These are phyloP conservation scores for Ustilaginoidea virens DNA, from an alignment of 2,329 filamentous ascomycete species.

Conservation along the genomic window DNA sequence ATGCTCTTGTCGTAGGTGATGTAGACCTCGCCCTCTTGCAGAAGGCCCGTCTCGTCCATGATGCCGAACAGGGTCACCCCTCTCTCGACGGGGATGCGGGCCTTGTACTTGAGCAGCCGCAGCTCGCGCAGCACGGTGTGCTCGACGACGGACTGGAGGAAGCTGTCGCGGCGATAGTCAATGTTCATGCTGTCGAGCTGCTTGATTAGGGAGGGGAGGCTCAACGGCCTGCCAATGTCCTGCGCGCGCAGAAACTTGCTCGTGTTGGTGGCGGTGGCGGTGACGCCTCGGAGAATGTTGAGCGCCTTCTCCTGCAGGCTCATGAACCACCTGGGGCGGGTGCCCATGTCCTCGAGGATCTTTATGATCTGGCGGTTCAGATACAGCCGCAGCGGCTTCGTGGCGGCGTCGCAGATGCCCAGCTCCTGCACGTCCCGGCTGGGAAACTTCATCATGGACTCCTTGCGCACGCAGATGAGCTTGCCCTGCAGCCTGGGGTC, in stretches of 20 bases:
- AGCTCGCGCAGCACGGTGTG: conserved; percentile 55
- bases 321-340: conserved; percentile 43
- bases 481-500: conserved; percentile 45
- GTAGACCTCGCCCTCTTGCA: conserved; percentile 54
- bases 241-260: conserved; percentile 49
- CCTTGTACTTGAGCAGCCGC: conserved; percentile 61
- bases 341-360: conserved; percentile 61
- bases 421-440: conserved; percentile 38
- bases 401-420: conserved; percentile 57
- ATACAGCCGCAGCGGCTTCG: conserved; percentile 50
- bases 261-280: conserved; percentile 42
- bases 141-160: conserved; percentile 57
- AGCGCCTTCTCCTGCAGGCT: conserved; percentile 49
- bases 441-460: conserved; percentile 69
- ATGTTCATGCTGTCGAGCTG: conserved; percentile 41
- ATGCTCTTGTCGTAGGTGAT: conserved; percentile 42
- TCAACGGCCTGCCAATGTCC: conserved; percentile 42
- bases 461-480: conserved; percentile 42
- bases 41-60: conserved; percentile 62
- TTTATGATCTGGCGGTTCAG: conserved; percentile 76
- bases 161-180: conserved; percentile 51
- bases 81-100: conserved; percentile 53
- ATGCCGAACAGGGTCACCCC: conserved; percentile 70
- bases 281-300: conserved; percentile 40
- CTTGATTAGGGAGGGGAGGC: conserved; percentile 46